Percentiles rank a stretch among this genome's conserved stretches.
Conservation (phyloP, 1,284 basidiomycete species). For the Gymnopus androsaceus region DNA sequence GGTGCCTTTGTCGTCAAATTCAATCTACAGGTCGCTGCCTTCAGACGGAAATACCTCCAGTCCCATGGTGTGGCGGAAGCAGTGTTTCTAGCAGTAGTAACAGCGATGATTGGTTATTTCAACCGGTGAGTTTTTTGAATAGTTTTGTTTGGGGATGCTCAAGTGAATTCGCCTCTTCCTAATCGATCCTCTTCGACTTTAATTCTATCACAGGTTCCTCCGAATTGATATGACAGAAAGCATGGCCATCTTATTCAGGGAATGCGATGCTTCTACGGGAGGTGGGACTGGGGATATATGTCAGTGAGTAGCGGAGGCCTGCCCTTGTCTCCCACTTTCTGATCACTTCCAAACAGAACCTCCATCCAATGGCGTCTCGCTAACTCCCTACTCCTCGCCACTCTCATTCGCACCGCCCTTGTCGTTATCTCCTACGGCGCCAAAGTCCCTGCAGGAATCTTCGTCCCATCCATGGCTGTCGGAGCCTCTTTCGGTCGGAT, state of each 20-base stretch:
- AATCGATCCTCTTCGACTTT: no score
- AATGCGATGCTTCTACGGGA: slow-evolving; percentile 72
- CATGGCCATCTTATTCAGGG: slow-evolving; percentile 94
- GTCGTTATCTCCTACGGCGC: slow-evolving; percentile 94
- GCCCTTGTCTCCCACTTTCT: background rate
- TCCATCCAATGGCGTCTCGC: slow-evolving; percentile 94
- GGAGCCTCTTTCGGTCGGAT: slow-evolving; percentile 95
- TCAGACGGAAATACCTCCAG: slow-evolving; percentile 87
- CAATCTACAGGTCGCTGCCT: slow-evolving; percentile 93
- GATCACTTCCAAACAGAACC: slow-evolving; percentile 52
- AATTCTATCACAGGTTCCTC: slow-evolving; percentile 87
- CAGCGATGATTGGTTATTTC: slow-evolving; percentile 90
- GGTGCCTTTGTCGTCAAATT: slow-evolving; percentile 97
- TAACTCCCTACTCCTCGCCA: slow-evolving; percentile 90
- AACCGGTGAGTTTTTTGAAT: no score
- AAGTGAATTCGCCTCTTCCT: no score
- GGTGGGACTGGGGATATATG: slow-evolving; percentile 88
- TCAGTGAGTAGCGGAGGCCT: slow-evolving; percentile 65
- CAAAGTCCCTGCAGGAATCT: slow-evolving; percentile 97
- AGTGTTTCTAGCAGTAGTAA: slow-evolving; percentile 82
- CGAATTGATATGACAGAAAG: slow-evolving; percentile 98
- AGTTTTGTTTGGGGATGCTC: no score
- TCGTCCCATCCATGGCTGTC: slow-evolving; percentile 97
- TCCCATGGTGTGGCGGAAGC: slow-evolving; percentile 89
- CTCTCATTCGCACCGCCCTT: slow-evolving; percentile 82